Percentiles rank a stretch among this genome's conserved stretches.
Evolutionary conservation across 2,329 filamentous ascomycete genomes (phyloP).

Genomic region (Cladophialophora immunda): DNA sequence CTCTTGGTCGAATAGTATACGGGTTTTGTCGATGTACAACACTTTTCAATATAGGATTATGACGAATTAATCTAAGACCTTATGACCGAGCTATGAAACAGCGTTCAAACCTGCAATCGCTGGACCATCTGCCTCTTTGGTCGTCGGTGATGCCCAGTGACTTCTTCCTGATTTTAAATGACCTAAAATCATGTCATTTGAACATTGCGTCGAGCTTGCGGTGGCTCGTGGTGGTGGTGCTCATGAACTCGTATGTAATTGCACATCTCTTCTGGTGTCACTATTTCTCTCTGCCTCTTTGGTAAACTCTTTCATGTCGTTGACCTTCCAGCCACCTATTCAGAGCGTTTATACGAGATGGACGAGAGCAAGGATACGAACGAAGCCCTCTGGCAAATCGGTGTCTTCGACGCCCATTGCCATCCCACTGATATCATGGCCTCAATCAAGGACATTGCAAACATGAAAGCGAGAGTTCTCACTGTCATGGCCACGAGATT

Average conservation of each 20-base stretch:
- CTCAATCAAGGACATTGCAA: slow-evolving; percentile 61
- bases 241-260: neutral
- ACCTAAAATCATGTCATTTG: neutral
- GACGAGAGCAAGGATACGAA: neutral
- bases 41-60: neutral
- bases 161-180: neutral
- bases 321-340: neutral
- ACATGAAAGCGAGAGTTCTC: slow-evolving; percentile 66
- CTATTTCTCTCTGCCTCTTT: neutral
- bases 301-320: neutral
- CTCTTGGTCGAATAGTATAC: neutral
- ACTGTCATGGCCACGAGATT: slow-evolving; percentile 70
- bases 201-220: neutral
- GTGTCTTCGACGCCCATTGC: slow-evolving; percentile 71
- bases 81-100: neutral
- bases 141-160: neutral
- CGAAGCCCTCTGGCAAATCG: slow-evolving; percentile 61
- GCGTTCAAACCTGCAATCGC: neutral
- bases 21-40: neutral
- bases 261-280: neutral
- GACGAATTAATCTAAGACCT: neutral
- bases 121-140: neutral
- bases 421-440: slow-evolving; percentile 72
- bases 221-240: neutral
- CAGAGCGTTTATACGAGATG: neutral